phyloP scores from a whole-genome alignment of 2,329 filamentous ascomycete species.

The Phaeoacremonium minimum region DNA sequence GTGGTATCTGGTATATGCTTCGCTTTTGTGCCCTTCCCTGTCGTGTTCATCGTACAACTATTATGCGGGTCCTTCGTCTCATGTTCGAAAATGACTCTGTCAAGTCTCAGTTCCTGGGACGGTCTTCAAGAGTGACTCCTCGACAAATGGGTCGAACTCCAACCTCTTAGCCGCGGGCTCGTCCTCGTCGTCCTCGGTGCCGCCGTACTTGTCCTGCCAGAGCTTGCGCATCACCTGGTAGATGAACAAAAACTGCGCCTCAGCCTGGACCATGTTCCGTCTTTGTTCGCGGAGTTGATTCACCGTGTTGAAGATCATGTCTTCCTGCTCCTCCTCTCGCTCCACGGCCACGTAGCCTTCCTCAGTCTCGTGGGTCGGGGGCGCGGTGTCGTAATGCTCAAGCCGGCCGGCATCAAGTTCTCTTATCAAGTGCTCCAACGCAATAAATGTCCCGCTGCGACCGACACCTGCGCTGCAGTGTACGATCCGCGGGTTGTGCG shows the following conservation, averaged over 20 bases:
- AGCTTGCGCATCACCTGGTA: conserved; percentile 79
- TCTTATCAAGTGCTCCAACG: conserved; percentile 83
- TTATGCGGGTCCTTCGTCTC: too few relatives aligned
- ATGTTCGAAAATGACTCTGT: too few relatives aligned
- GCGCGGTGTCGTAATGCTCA: conserved; percentile 33
- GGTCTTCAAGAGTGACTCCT: too few relatives aligned
- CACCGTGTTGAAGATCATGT: conserved; percentile 76
- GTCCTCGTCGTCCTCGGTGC: conserved; percentile 24
- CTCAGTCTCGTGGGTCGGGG: conserved; percentile 1
- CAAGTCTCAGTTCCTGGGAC: too few relatives aligned
- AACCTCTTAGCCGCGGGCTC: conserved; percentile 50
- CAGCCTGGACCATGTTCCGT: conserved; percentile 92
- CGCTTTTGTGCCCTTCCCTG: too few relatives aligned
- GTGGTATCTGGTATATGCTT: too few relatives aligned
- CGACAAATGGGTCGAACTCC: conserved; percentile 43
- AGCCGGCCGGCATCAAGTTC: conserved; percentile 75
- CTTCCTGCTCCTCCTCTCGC: conserved; percentile 28
- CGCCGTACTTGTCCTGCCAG: conserved; percentile 63
- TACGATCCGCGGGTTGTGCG: conserved; percentile 71
- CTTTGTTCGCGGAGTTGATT: conserved; percentile 80
- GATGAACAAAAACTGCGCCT: conserved; percentile 79
- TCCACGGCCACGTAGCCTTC: conserved; percentile 5
- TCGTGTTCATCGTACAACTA: too few relatives aligned
- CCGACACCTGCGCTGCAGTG: conserved; percentile 93
- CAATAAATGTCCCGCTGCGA: conserved; percentile 91